Evolutionary conservation across 352 stramenopile genomes (phyloP).

Genomic region (Phytophthora cryptogea): DNA sequence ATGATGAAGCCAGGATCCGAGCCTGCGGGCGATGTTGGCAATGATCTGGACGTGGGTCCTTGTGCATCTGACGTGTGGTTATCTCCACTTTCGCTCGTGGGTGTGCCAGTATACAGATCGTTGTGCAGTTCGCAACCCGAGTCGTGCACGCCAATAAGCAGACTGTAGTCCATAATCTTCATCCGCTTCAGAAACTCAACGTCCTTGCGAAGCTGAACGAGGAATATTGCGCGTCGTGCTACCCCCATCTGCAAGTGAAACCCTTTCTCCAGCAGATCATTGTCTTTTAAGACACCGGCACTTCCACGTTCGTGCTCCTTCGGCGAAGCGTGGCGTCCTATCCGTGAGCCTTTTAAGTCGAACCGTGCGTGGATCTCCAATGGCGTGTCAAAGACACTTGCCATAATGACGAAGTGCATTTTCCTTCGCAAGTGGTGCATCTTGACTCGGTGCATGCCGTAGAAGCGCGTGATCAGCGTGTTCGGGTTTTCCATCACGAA

Average conservation of each 20-base stretch:
- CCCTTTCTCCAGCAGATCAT: constrained; percentile 87
- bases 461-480: constrained; percentile 97
- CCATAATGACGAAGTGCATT: constrained; percentile 97
- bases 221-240: constrained; percentile 72
- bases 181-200: constrained; percentile 91
- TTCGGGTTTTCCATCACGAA: constrained; percentile 97
- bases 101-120: constrained; percentile 44
- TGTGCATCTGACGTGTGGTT: constrained; percentile 12
- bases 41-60: constrained; percentile 31
- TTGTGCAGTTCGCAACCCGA: constrained; percentile 58
- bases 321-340: constrained; percentile 74
- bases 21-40: constrained; percentile 45
- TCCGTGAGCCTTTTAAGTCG: constrained; percentile 91
- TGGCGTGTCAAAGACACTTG: constrained; percentile 96
- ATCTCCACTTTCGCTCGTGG: constrained; percentile 17
- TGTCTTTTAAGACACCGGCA: constrained; percentile 88
- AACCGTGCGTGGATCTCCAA: constrained; percentile 90
- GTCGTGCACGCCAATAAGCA: constrained; percentile 93
- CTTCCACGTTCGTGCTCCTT: constrained; percentile 70
- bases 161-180: constrained; percentile 96
- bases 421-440: constrained; percentile 95
- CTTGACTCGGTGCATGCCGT: constrained; percentile 98
- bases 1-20: constrained; percentile 1
- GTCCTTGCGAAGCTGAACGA: constrained; percentile 89
- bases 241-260: constrained; percentile 87